phyloP scores from a whole-genome alignment of 1,284 basidiomycete genomes.

The Testicularia cyperi region DNA sequence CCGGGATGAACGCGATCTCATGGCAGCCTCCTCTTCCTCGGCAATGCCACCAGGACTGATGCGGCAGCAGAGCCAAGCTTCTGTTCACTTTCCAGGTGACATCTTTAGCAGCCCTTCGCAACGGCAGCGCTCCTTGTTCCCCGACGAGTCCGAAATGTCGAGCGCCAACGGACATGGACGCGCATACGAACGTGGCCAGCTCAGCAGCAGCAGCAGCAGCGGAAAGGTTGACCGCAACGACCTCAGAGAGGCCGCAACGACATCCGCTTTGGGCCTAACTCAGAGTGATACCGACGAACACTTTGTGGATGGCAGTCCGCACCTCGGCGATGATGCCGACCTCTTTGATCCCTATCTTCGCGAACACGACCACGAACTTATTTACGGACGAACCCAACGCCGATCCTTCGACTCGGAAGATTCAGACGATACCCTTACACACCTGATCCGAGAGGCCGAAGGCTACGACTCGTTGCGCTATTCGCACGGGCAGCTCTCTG shows the following conservation, averaged over 20 bases:
- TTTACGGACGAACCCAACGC: neutral
- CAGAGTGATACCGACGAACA: neutral
- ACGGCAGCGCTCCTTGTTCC: neutral
- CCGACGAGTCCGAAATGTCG: neutral
- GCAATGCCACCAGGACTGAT: conserved; percentile 2
- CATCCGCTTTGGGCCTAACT: too few relatives aligned
- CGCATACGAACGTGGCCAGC: too few relatives aligned
- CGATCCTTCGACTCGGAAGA: conserved; percentile 26
- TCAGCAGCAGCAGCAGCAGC: too few relatives aligned
- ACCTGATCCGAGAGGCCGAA: conserved; percentile 26
- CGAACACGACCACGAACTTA: conserved; percentile 1
- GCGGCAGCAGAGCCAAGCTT: conserved; percentile 3
- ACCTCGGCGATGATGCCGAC: neutral
- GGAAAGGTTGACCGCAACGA: neutral
- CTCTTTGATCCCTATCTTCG: neutral
- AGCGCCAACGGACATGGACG: neutral
- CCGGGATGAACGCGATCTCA: neutral
- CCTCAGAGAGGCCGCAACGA: too few relatives aligned
- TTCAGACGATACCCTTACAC: conserved; percentile 31
- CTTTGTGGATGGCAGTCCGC: neutral
- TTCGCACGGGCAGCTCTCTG: conserved; percentile 5
- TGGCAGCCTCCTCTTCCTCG: neutral
- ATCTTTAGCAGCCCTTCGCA: conserved; percentile 10
- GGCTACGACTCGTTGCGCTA: conserved; percentile 28
- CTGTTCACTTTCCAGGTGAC: conserved; percentile 28